Evolutionary conservation across 257 asterid species (phyloP).

Genomic region (Nyctanthes arbortristis): DNA sequence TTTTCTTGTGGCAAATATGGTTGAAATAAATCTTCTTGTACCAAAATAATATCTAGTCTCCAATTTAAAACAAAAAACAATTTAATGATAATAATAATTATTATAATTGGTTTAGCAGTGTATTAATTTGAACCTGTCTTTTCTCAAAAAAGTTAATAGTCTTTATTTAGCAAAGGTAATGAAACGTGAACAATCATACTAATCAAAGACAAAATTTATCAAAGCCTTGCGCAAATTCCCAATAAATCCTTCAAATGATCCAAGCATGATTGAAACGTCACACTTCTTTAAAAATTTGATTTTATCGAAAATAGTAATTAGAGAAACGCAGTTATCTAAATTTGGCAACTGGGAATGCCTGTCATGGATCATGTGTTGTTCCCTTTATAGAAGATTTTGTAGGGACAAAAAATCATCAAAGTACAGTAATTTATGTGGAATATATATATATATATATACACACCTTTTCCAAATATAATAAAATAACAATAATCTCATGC

Average conservation of each 20-base stretch:
- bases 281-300: not conserved
- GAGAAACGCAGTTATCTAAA: not conserved
- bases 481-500: not conserved
- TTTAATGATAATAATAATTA: too few species aligned
- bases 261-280: not conserved
- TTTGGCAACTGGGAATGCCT: not conserved
- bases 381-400: not conserved
- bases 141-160: too few species aligned
- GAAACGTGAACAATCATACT: too few species aligned
- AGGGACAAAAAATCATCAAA: constrained; percentile 1
- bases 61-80: not conserved
- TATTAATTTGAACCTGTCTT: too few species aligned
- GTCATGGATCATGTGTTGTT: not conserved
- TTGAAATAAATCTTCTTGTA: too few species aligned
- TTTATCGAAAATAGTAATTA: constrained; percentile 6
- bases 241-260: constrained; percentile 24
- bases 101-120: too few species aligned
- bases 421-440: constrained; percentile 1
- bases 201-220: too few species aligned
- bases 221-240: too few species aligned
- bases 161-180: too few species aligned
- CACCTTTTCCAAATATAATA: not conserved
- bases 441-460: too few species aligned
- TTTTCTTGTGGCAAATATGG: too few species aligned
- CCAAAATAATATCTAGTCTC: too few species aligned